Conservation (phyloP, 768 basidiomycete genomes). For the Rickenella mellea region DNA sequence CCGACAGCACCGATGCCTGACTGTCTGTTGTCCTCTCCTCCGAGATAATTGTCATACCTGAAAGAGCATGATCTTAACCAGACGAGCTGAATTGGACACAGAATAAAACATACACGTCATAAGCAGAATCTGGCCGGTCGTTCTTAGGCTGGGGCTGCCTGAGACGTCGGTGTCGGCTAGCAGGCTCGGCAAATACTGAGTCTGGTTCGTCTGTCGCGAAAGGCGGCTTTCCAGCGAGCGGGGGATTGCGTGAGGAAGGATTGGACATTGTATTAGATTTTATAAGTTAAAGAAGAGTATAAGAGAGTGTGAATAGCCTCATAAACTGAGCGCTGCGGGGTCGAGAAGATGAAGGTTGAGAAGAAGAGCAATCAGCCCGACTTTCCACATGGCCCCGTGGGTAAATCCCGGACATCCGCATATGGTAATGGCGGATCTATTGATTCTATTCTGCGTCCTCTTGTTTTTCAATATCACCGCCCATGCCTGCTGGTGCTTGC, state of each 20-base stretch:
- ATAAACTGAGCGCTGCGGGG: too few relatives aligned
- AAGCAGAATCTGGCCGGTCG: slow-evolving; percentile 40
- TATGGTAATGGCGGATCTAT: too few relatives aligned
- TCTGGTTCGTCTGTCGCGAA: slow-evolving; percentile 65
- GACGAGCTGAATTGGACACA: slow-evolving; percentile 6
- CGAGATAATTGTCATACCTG: slow-evolving; percentile 60
- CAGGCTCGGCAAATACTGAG: slow-evolving; percentile 41
- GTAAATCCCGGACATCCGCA: too few relatives aligned
- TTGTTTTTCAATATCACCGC: too few relatives aligned
- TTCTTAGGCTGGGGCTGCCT: slow-evolving; percentile 29
- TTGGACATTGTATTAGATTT: not conserved
- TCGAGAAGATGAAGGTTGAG: too few relatives aligned
- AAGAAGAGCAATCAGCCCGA: too few relatives aligned
- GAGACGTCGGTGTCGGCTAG: slow-evolving; percentile 29
- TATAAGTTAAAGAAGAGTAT: too few relatives aligned
- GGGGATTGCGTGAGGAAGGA: slow-evolving; percentile 13
- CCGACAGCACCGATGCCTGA: slow-evolving; percentile 48
- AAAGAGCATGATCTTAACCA: slow-evolving; percentile 3
- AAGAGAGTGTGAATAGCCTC: too few relatives aligned
- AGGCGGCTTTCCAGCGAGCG: slow-evolving; percentile 53
- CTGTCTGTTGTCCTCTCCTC: slow-evolving; percentile 30
- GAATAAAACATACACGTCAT: slow-evolving; percentile 49
- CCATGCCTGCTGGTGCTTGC: too few relatives aligned
- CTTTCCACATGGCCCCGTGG: too few relatives aligned
- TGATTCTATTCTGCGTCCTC: too few relatives aligned